These are phyloP conservation scores for Apiotrichum porosum DNA, from an alignment of 1,284 basidiomycete species.

Conservation along the genomic window DNA sequence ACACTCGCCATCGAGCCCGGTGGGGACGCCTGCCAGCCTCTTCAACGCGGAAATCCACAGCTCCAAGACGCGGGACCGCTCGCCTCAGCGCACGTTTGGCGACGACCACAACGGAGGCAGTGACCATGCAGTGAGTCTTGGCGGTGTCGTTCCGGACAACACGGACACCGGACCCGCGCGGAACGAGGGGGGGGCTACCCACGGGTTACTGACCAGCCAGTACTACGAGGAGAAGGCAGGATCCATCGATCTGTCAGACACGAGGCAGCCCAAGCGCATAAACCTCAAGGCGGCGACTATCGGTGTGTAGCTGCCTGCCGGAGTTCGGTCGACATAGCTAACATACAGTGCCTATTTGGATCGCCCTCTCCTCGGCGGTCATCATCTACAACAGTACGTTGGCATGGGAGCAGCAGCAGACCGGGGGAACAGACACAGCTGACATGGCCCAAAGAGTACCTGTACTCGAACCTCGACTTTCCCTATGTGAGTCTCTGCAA, in stretches of 20 bases:
- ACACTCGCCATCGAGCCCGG: too few relatives aligned
- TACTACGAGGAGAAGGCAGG: not conserved
- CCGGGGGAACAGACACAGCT: not conserved
- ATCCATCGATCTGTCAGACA: not conserved
- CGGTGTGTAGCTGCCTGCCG: constrained; percentile 8
- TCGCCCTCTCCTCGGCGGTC: constrained; percentile 77
- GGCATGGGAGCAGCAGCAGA: too few relatives aligned
- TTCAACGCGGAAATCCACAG: too few relatives aligned
- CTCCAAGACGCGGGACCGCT: too few relatives aligned
- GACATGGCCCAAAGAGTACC: constrained; percentile 53
- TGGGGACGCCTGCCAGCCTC: too few relatives aligned
- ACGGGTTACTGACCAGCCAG: too few relatives aligned
- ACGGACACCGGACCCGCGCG: too few relatives aligned
- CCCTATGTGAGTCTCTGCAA: constrained; percentile 51
- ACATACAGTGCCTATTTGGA: constrained; percentile 54
- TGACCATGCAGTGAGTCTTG: too few relatives aligned
- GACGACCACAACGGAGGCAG: too few relatives aligned
- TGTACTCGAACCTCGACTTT: constrained; percentile 77
- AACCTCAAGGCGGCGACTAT: constrained; percentile 15
- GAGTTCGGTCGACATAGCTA: not conserved
- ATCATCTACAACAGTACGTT: constrained; percentile 83
- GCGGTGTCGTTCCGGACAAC: too few relatives aligned
- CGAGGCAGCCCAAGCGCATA: not conserved
- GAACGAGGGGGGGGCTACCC: too few relatives aligned
- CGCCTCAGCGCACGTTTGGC: too few relatives aligned